Evolutionary conservation across 2,329 filamentous ascomycete species (phyloP), one percentile per base, ranked within the genome.

Genomic region (Pseudocercospora macadamiae): DNA sequence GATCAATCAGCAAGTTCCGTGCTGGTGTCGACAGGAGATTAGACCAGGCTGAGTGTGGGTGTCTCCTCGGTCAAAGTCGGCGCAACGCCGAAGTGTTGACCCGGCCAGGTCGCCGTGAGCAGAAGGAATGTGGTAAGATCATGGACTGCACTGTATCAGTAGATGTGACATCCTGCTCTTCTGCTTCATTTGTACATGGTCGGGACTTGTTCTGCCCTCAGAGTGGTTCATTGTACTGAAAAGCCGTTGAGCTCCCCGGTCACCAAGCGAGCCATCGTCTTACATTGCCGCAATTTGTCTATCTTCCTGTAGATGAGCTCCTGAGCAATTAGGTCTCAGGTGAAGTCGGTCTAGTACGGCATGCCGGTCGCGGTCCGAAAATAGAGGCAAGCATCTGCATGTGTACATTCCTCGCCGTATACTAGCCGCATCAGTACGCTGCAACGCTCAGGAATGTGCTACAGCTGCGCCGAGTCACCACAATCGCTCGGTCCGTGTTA

Each of bases 281-380:
- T n/a, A n/a, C n/a, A n/a, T n/a, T n/a, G n/a, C n/a, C n/a, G n/a
- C n/a, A n/a, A n/a, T n/a, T n/a, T n/a, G n/a, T n/a, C n/a, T n/a
- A n/a, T n/a, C n/a, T n/a, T n/a, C n/a, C n/a, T n/a, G n/a, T n/a
- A n/a, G n/a, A n/a, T n/a, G n/a, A n/a, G n/a, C n/a, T n/a, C n/a
- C n/a, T n/a, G n/a, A n/a, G n/a, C n/a, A n/a, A n/a, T n/a, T n/a
- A n/a, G n/a, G n/a, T n/a, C n/a, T 23, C 39, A 36, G 21, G 28
- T 57, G 55, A 57, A 32, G 48, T 57, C 48, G 48, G 37, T 25
- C 8, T 26, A 34, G 45, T 26, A 26, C 55, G 55, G 55, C 21
- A 57, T 51, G 55, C 55, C 55, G 55, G 45, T 37, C 18, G 21
- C 25, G 45, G 32, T 51, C 54, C 44, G 45, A 51, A 28, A 47